Evolutionary conservation across 805 yeast genomes (phyloP).

Genomic region (Nakazawaea anatomiae): DNA sequence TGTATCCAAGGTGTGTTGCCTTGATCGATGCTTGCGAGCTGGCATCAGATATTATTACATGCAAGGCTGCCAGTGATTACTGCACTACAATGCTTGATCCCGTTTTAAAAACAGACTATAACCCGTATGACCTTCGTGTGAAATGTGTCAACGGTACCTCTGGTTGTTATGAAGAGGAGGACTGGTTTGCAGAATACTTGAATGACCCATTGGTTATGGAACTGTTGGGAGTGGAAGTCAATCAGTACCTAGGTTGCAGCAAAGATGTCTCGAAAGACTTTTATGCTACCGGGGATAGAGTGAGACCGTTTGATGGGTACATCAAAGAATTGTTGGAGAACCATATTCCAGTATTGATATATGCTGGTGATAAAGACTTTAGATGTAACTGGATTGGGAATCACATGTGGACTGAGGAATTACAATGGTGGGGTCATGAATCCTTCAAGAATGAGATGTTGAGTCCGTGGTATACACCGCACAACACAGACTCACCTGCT

Average conservation of each 20-base stretch:
- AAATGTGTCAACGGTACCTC: slow-evolving; percentile 54
- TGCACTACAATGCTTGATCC: slow-evolving; percentile 85
- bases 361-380: slow-evolving; percentile 94
- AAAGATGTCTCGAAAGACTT: slow-evolving; percentile 74
- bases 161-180: slow-evolving; percentile 73
- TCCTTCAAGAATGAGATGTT: slow-evolving; percentile 26
- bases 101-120: slow-evolving; percentile 77
- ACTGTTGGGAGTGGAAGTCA: slow-evolving; percentile 89
- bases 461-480: slow-evolving; percentile 20
- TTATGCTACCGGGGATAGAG: slow-evolving; percentile 82
- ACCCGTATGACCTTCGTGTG: slow-evolving; percentile 84
- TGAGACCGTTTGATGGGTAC: slow-evolving; percentile 78
- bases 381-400: slow-evolving; percentile 97
- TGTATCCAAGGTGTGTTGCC: slow-evolving; percentile 71
- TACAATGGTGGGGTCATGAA: slow-evolving; percentile 62
- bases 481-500: slow-evolving; percentile 18
- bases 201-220: slow-evolving; percentile 69
- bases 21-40: slow-evolving; percentile 76
- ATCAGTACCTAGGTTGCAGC: slow-evolving; percentile 68
- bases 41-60: slow-evolving; percentile 67
- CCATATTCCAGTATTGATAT: slow-evolving; percentile 76
- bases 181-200: slow-evolving; percentile 71
- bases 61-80: slow-evolving; percentile 87
- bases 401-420: slow-evolving; percentile 71
- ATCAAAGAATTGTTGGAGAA: slow-evolving; percentile 67